phyloP scores from a whole-genome alignment of 345 rosid species.

The Acer yangbiense region DNA sequence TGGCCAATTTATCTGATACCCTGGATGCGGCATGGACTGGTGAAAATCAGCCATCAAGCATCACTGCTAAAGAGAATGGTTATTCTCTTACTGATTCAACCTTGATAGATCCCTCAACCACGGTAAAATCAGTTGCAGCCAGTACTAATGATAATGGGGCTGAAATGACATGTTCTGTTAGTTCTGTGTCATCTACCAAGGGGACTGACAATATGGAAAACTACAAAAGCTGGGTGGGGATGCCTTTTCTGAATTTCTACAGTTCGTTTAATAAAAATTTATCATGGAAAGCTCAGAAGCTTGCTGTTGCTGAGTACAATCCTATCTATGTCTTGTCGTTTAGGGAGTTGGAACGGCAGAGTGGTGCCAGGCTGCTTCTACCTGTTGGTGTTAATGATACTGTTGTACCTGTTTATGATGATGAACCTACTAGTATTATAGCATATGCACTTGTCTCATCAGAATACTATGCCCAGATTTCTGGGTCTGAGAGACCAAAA shows the following conservation, averaged over 20 bases:
- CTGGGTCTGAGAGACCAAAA: constrained; percentile 60
- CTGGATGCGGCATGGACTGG: constrained; percentile 84
- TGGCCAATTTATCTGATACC: constrained; percentile 62
- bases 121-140: constrained; percentile 24
- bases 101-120: constrained; percentile 25
- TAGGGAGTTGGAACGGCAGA: constrained; percentile 69
- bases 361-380: constrained; percentile 75
- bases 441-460: constrained; percentile 78
- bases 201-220: constrained; percentile 29
- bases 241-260: constrained; percentile 52
- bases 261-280: constrained; percentile 42
- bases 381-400: constrained; percentile 70
- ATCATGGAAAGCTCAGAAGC: constrained; percentile 52
- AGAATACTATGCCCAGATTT: constrained; percentile 64
- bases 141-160: constrained; percentile 34
- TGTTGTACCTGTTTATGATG: constrained; percentile 85
- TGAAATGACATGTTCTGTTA: constrained; percentile 27
- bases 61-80: constrained; percentile 35
- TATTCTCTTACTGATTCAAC: constrained; percentile 31
- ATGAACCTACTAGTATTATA: constrained; percentile 91
- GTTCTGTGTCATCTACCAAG: constrained; percentile 26
- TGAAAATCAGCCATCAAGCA: constrained; percentile 43
- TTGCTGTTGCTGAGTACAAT: constrained; percentile 52
- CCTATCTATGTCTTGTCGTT: constrained; percentile 63
- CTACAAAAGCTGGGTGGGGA: constrained; percentile 21